A percentile compares a stretch with the other conserved stretches of the same genome.
These are phyloP conservation scores for Zangia roseola DNA, from an alignment of 768 basidiomycete genomes.

Conservation along the genomic window DNA sequence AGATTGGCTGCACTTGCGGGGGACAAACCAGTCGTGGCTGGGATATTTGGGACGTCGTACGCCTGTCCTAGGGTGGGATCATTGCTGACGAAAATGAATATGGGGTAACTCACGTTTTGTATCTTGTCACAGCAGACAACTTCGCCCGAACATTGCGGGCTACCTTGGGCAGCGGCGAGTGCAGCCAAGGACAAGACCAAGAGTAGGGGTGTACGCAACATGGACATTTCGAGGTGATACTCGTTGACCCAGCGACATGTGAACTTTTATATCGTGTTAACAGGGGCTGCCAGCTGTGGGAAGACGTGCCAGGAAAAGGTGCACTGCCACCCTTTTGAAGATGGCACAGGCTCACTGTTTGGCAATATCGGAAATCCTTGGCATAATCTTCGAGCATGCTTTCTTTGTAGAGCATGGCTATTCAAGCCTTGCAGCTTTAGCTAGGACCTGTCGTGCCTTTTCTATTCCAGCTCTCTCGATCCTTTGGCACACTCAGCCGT, in stretches of 20 bases:
- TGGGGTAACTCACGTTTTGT: slow-evolving; percentile 7
- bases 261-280: background rate
- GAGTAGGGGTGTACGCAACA: slow-evolving; percentile 4
- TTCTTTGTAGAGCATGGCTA: too few species aligned
- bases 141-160: slow-evolving; percentile 9
- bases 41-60: slow-evolving; percentile 1
- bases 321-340: background rate
- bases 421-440: too few species aligned
- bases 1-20: slow-evolving; percentile 6
- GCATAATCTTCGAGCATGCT: too few species aligned
- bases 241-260: background rate
- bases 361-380: too few species aligned
- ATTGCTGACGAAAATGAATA: background rate
- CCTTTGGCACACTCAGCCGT: too few species aligned
- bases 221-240: background rate
- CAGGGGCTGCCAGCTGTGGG: background rate
- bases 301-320: background rate
- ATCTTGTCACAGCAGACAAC: slow-evolving; percentile 11
- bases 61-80: slow-evolving; percentile 4
- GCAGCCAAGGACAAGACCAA: slow-evolving; percentile 2
- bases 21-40: slow-evolving; percentile 7
- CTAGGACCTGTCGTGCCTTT: too few species aligned
- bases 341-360: too few species aligned
- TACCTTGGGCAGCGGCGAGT: slow-evolving; percentile 6
- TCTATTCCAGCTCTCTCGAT: too few species aligned